Percentiles rank a stretch among this genome's conserved stretches.
These are phyloP conservation scores for Peronosclerospora sorghi DNA, from an alignment of 352 stramenopile genomes.

Conservation along the genomic window DNA sequence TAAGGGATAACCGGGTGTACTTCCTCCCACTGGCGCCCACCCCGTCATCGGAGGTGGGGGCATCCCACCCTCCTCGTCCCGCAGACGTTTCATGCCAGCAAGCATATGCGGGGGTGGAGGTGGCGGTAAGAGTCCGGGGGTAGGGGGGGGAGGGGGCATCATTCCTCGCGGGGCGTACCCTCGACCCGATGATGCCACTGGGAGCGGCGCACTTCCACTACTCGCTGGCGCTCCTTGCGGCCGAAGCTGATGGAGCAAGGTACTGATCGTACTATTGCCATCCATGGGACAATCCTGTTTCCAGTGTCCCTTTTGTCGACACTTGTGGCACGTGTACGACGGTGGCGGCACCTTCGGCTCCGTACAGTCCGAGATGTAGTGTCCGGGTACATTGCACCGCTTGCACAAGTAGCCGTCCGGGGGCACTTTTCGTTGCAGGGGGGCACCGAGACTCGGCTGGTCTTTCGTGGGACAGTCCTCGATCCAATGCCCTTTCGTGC, in stretches of 20 bases:
- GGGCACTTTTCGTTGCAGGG: constrained; percentile 37
- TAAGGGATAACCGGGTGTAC: background rate
- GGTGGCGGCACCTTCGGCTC: constrained; percentile 71
- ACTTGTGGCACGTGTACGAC: constrained; percentile 82
- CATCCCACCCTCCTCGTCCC: constrained; percentile 19
- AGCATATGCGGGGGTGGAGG: constrained; percentile 36
- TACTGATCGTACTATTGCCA: constrained; percentile 36
- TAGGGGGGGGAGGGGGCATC: constrained; percentile 23
- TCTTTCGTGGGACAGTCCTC: constrained; percentile 82
- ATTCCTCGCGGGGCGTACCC: constrained; percentile 18
- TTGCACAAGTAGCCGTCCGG: constrained; percentile 81
- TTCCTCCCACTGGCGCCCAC: constrained; percentile 14
- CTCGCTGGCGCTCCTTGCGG: too few species aligned
- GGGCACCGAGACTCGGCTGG: constrained; percentile 22
- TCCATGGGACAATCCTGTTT: constrained; percentile 83
- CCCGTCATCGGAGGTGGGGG: constrained; percentile 9
- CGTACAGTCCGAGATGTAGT: constrained; percentile 83
- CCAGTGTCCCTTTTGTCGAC: constrained; percentile 80
- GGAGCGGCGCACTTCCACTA: too few species aligned
- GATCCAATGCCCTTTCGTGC: constrained; percentile 81
- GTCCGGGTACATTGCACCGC: constrained; percentile 70
- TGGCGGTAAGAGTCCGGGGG: constrained; percentile 21
- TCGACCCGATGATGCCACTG: constrained; percentile 7
- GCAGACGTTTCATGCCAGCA: constrained; percentile 32
- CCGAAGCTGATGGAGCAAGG: constrained; percentile 28